Evolutionary conservation across 768 basidiomycete genomes (phyloP).

Genomic region (Paxillus involutus): DNA sequence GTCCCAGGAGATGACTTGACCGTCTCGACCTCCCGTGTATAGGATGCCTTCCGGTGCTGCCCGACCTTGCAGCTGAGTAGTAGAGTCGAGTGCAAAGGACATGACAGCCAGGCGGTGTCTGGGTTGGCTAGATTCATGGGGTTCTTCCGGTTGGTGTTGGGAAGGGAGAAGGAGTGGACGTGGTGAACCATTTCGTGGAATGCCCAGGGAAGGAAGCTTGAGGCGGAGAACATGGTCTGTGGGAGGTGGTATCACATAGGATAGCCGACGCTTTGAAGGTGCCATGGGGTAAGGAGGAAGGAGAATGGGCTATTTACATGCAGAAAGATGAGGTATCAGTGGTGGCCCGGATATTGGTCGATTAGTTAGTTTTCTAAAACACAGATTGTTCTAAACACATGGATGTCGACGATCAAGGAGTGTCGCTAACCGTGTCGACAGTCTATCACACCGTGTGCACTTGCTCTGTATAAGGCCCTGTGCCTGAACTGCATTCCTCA

Average conservation of each 20-base stretch:
- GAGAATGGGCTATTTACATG: constrained; percentile 18
- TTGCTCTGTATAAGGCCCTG: not conserved
- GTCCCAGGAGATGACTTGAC: constrained; percentile 87
- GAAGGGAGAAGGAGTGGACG: constrained; percentile 63
- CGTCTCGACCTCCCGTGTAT: constrained; percentile 89
- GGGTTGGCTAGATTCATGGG: constrained; percentile 46
- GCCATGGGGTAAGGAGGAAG: constrained; percentile 27
- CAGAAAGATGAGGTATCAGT: constrained; percentile 6
- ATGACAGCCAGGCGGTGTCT: constrained; percentile 85
- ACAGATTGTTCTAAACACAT: not conserved
- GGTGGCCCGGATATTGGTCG: not conserved
- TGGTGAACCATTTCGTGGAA: constrained; percentile 63
- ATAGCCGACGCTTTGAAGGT: constrained; percentile 67
- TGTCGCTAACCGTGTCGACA: not conserved
- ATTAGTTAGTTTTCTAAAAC: not conserved
- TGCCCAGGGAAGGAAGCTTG: constrained; percentile 65
- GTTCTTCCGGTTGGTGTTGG: constrained; percentile 20
- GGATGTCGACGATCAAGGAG: not conserved
- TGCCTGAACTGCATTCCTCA: not conserved
- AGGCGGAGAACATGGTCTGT: constrained; percentile 60
- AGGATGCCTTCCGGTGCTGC: constrained; percentile 78
- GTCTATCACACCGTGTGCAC: not conserved
- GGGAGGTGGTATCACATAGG: constrained; percentile 85
- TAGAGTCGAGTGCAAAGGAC: constrained; percentile 83
- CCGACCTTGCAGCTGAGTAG: constrained; percentile 73